Evolutionary conservation across 805 yeast species (phyloP).

Genomic region (Kuraishia hungarica): DNA sequence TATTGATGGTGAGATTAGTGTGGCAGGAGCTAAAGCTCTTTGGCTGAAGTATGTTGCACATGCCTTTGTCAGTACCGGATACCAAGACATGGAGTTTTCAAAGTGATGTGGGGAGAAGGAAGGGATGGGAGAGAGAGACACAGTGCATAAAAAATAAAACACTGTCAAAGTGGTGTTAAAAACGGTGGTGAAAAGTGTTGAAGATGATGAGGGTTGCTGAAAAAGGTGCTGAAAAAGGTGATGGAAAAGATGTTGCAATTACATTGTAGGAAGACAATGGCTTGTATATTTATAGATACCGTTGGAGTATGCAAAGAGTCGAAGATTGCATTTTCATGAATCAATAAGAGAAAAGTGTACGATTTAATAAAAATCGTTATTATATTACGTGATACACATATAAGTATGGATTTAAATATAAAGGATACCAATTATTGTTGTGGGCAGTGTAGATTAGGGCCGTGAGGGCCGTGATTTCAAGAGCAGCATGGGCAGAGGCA

Average conservation of each 20-base stretch:
- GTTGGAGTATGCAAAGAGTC: background rate
- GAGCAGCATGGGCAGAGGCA: no score
- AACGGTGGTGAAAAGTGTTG: no score
- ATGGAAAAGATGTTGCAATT: background rate
- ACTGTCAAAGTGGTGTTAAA: background rate
- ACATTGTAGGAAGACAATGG: background rate
- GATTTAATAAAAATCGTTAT: background rate
- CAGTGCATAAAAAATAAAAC: no score
- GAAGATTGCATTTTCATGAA: background rate
- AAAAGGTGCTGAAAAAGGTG: background rate
- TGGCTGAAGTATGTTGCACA: constrained; percentile 53
- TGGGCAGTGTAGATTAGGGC: no score
- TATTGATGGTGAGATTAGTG: background rate
- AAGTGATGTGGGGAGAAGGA: background rate
- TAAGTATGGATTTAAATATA: no score
- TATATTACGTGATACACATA: background rate
- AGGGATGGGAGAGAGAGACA: no score
- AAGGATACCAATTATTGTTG: no score
- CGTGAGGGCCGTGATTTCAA: no score
- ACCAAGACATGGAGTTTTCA: constrained; percentile 36
- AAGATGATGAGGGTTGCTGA: no score
- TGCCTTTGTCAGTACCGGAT: constrained; percentile 59
- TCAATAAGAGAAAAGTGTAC: background rate
- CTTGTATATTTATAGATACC: no score
- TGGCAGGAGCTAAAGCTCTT: constrained; percentile 21